Base-by-base conservation (phyloP, 176 grass and related monocot genomes). In the Cymbopogon citratus region DNA sequence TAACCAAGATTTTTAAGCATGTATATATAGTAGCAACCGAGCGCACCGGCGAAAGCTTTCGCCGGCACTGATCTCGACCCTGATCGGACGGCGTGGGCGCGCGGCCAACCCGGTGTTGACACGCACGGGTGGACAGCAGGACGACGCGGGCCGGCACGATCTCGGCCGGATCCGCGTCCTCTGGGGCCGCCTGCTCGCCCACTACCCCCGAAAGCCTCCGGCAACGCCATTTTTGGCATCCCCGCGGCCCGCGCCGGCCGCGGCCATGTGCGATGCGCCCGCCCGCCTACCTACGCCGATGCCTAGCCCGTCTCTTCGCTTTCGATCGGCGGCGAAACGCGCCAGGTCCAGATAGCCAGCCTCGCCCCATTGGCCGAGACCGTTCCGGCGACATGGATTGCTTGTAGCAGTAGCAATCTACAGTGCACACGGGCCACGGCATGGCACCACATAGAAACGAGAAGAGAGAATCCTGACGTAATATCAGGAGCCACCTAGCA, bases 201-300 rank as follows among this genome's bases (percentile, higher is more conserved):
- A 75, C 87, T 40, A 41, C 23, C 36, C 5, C n/a, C 38, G 2
- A 89, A 85, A 89, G 81, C 48, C 81, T 31, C 79, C n/a, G n/a
- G 49, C 76, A 75, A 54, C 77, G 51, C 87, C 87, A 85, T 89
- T 89, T 89, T 77, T 81, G 87, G 82, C 71, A 85, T 65, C 74
- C 75, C 81, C 26, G 44, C 56, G 25, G 29, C 72, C 31, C 12
- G 68, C 66, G 18, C 69, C 70, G 69, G 69, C 6, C 71, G 60
- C 71, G 52, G 28, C 80, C 85, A 82, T 87, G 85, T 82, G 79
- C 43, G 7, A 12, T 43, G 43, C 43, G 2, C 0, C 9, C 7
- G 34, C 34, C 85, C 40, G 34, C 12, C 28, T 66, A 19, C 2
- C 68, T 9, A 8, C 4, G 7, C 48, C 40, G 34, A 7, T 65